phyloP scores from a whole-genome alignment of 1,284 basidiomycete genomes.

The Rhodotorula sp. region DNA sequence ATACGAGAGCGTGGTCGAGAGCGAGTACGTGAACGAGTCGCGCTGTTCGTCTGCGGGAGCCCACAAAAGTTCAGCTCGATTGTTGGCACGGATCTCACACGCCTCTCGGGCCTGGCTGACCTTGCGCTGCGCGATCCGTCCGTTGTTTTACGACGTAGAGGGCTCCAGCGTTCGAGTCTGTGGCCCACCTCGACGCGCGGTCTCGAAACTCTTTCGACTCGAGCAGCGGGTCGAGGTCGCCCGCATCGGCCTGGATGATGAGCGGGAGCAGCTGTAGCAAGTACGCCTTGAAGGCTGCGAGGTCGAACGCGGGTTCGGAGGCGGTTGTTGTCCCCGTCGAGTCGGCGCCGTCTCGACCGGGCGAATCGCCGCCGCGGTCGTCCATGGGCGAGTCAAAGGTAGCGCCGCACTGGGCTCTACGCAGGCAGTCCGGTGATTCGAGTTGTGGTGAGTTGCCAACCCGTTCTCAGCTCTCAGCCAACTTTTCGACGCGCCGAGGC shows the following conservation, averaged over 20 bases:
- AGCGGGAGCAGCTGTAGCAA: conserved; percentile 69
- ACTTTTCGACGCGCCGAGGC: not conserved
- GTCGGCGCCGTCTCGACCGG: not conserved
- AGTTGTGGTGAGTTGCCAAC: not conserved
- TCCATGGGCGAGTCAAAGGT: no score
- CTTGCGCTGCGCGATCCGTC: conserved; percentile 55
- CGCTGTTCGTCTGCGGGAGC: conserved; percentile 6
- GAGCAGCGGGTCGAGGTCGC: conserved; percentile 67
- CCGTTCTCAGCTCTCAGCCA: not conserved
- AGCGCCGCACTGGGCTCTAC: no score
- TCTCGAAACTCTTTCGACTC: conserved; percentile 65
- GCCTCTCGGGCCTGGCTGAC: not conserved
- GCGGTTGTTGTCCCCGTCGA: not conserved
- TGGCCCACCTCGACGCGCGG: conserved; percentile 67
- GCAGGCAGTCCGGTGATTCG: no score
- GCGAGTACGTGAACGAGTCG: conserved; percentile 57
- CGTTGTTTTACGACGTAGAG: conserved; percentile 76
- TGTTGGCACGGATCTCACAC: no score
- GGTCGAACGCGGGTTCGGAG: conserved; percentile 44
- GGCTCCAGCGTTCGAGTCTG: conserved; percentile 58
- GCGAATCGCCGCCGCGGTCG: not conserved
- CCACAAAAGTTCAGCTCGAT: not conserved
- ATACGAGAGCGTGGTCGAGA: conserved; percentile 74
- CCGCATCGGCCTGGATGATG: conserved; percentile 63
- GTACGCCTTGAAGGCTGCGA: conserved; percentile 55